Base-by-base conservation (phyloP, 192 early-diverging fungal species). In the Backusella parvicylindrica region DNA sequence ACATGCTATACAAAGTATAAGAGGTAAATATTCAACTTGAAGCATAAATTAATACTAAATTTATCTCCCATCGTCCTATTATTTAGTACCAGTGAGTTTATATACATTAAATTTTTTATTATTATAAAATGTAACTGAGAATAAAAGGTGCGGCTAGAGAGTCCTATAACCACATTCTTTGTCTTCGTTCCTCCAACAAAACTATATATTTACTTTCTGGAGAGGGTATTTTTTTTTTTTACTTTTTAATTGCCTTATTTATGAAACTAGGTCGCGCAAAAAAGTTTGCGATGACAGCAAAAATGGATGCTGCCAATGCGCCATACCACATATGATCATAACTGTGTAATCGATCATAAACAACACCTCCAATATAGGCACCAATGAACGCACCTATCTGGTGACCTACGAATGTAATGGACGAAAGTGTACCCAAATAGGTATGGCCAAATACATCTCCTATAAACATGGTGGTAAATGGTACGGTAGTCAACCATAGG, bases 401-500 rank as follows among this genome's bases (percentile, higher is more conserved):
- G 38, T 82, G 81, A 32, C 77, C 78, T 64, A 82, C 69, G 64
- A 78, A 82, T 9, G 74, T 78, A 13, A 82, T 68, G 28, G 77
- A 75, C 0, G 77, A 56, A 11, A 82, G 41, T 21, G 81, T 82
- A 23, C 81, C 81, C 3, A 82, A 36, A 18, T 82, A 82, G 2
- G 50, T 60, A 36, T 78, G 70, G 0, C 81, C 81, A 75, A 82
- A 82, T 0, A 78, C 66, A 36, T 71, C 66, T 2, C 81, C 77
- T 1, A 82, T 47, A 38, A 78, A 77, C 31, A 43, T 63, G 7
- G 81, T 82, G 2, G 77, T 82, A 18, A 72, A 38, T 6, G 81
- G 81, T 28, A 82, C 81, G 2, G 81, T 82, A 0, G 77, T 78
- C 11, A 82, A 74, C 81, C 81, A 82, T 15, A 78, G 18, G 18